Evolutionary conservation across 495 filamentous ascomycete species (phyloP).

Genomic region (Aspergillus cristatus): DNA sequence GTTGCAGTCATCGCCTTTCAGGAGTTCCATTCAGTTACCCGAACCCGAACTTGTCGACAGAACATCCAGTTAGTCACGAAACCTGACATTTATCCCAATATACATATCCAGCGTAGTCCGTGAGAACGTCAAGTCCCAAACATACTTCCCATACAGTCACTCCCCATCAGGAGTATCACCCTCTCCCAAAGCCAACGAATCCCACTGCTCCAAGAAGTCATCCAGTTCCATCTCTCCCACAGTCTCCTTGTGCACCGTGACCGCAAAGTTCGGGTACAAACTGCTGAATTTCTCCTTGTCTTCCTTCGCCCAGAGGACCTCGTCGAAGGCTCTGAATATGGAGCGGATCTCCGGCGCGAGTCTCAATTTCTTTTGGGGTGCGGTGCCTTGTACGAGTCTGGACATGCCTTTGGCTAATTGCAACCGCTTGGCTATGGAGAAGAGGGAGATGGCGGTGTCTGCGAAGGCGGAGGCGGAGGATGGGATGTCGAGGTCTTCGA

Average conservation of each 20-base stretch:
- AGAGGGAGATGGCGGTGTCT: conserved; percentile 6
- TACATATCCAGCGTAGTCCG: no score
- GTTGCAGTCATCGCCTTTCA: no score
- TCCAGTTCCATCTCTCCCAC: conserved; percentile 9
- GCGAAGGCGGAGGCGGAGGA: conserved; percentile 8
- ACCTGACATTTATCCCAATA: no score
- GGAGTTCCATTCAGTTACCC: no score
- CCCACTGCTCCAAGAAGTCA: conserved; percentile 13
- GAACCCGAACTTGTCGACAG: no score
- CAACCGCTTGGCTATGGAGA: conserved; percentile 12
- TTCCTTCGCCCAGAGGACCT: conserved; percentile 2
- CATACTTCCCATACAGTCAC: no score
- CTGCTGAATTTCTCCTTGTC: conserved; percentile 10
- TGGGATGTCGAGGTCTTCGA: conserved; percentile 10
- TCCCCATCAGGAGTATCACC: no score
- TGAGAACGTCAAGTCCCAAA: no score
- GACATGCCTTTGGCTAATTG: conserved; percentile 13
- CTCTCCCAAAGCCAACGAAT: conserved; percentile 6
- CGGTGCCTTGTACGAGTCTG: conserved; percentile 11
- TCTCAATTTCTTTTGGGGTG: conserved; percentile 1
- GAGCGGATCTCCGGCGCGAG: conserved; percentile 7
- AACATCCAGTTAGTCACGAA: no score
- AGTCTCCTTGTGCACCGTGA: neutral
- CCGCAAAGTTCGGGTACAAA: conserved; percentile 11
- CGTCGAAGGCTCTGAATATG: conserved; percentile 11